Evolutionary conservation across 2,329 filamentous ascomycete genomes (phyloP).

Genomic region (Colletotrichum endophyticum): DNA sequence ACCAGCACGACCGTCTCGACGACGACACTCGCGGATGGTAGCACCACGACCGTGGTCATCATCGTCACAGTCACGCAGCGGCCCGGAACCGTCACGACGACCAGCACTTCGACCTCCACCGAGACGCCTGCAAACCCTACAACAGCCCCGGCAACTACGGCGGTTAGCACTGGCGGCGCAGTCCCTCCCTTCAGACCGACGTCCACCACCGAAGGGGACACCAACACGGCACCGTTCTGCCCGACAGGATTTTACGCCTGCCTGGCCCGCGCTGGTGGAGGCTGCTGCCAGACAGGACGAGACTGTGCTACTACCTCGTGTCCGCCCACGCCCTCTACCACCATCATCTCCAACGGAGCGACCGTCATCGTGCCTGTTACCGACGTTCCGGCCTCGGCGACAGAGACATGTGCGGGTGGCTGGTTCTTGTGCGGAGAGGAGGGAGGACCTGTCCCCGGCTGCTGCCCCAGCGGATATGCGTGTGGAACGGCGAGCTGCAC

Average conservation of each 20-base stretch:
- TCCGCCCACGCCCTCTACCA: constrained; percentile 63
- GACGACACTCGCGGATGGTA: constrained; percentile 33
- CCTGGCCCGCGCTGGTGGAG: constrained; percentile 80
- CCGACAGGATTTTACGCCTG: constrained; percentile 94
- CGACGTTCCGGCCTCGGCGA: constrained; percentile 46
- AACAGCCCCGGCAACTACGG: constrained; percentile 41
- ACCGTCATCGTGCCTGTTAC: constrained; percentile 72
- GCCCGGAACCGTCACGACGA: constrained; percentile 23
- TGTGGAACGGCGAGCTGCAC: constrained; percentile 79
- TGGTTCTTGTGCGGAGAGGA: constrained; percentile 75
- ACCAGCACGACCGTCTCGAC: background rate
- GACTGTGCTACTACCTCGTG: constrained; percentile 85
- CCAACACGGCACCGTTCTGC: constrained; percentile 52
- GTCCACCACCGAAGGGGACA: constrained; percentile 36
- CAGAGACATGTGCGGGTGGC: constrained; percentile 70
- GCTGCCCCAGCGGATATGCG: constrained; percentile 79
- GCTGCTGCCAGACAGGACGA: constrained; percentile 86
- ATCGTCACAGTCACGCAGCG: constrained; percentile 44
- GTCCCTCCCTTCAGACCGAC: constrained; percentile 55
- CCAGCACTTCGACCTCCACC: constrained; percentile 42
- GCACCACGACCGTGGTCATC: constrained; percentile 44
- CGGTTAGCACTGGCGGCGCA: constrained; percentile 42
- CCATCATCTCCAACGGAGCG: constrained; percentile 69
- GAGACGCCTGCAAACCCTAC: constrained; percentile 42
- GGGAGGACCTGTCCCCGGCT: constrained; percentile 72